Percentiles rank a stretch among this genome's conserved stretches.
These are phyloP conservation scores for Theileria equi DNA, from an alignment of 169 alveolate species.

Conservation along the genomic window DNA sequence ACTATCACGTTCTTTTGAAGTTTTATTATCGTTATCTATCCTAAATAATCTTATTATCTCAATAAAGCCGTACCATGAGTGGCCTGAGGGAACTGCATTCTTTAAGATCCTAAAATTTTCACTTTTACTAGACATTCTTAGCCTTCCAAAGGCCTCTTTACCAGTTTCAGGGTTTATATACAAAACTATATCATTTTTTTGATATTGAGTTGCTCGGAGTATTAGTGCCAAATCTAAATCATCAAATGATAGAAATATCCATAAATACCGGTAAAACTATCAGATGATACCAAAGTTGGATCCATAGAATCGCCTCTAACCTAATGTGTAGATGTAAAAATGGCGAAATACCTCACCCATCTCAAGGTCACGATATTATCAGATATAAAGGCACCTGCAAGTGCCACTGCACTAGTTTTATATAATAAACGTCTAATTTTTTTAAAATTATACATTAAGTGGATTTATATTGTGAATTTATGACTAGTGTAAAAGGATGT, in stretches of 20 bases:
- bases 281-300: slow-evolving; percentile 29
- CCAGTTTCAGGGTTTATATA: slow-evolving; percentile 50
- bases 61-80: slow-evolving; percentile 50
- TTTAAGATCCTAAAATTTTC: not conserved
- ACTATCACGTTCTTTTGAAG: slow-evolving; percentile 55
- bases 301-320: slow-evolving; percentile 41
- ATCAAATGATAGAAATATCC: not conserved
- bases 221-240: slow-evolving; percentile 50
- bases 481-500: not conserved
- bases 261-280: slow-evolving; percentile 9
- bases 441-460: not conserved
- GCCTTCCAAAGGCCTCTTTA: slow-evolving; percentile 50
- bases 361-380: slow-evolving; percentile 47
- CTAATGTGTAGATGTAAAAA: slow-evolving; percentile 2
- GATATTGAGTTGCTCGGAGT: slow-evolving; percentile 37
- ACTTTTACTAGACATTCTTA: slow-evolving; percentile 13
- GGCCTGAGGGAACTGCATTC: slow-evolving; percentile 46
- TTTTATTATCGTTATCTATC: slow-evolving; percentile 59
- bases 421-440: not conserved
- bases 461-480: slow-evolving; percentile 1
- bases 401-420: slow-evolving; percentile 17
- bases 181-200: slow-evolving; percentile 53
- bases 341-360: slow-evolving; percentile 30
- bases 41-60: not conserved
- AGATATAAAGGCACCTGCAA: slow-evolving; percentile 27